These are phyloP conservation scores for Agastache rugosa DNA, from an alignment of 257 asterid genomes.

Conservation along the genomic window DNA sequence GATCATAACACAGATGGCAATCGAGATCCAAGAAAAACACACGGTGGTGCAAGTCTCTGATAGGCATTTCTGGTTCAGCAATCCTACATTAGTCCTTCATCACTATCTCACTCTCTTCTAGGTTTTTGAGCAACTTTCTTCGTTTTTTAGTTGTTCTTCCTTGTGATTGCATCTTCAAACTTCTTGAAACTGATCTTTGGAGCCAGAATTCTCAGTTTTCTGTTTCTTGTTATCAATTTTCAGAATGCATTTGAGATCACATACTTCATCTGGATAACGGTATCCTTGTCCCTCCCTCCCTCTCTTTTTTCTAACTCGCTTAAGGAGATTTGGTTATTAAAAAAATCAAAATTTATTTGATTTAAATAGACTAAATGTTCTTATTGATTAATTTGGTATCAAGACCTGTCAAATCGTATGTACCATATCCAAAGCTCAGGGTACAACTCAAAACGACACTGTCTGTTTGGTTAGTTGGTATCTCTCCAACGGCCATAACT, in stretches of 20 bases:
- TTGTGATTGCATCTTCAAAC: not conserved
- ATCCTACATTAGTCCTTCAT: slow-evolving; percentile 68
- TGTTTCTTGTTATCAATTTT: slow-evolving; percentile 25
- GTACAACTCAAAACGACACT: slow-evolving; percentile 12
- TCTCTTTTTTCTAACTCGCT: no score
- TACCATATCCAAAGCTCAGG: slow-evolving; percentile 12
- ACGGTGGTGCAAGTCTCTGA: slow-evolving; percentile 95
- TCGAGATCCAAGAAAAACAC: slow-evolving; percentile 92
- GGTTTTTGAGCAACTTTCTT: slow-evolving; percentile 43
- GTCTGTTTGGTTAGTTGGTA: slow-evolving; percentile 32
- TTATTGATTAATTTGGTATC: not conserved
- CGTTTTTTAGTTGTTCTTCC: not conserved
- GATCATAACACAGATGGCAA: slow-evolving; percentile 88
- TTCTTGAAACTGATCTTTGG: not conserved
- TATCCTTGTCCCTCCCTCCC: slow-evolving; percentile 30
- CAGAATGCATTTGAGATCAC: slow-evolving; percentile 99
- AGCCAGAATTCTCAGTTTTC: not conserved
- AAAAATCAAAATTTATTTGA: no score
- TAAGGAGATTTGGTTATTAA: no score
- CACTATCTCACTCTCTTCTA: slow-evolving; percentile 88
- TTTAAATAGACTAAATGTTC: no score
- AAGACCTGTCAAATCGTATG: slow-evolving; percentile 17
- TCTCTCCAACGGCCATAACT: slow-evolving; percentile 60
- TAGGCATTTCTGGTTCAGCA: slow-evolving; percentile 82
- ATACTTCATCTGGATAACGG: slow-evolving; percentile 88